Base-by-base conservation (phyloP, 768 basidiomycete genomes). In the Mycena metata region DNA sequence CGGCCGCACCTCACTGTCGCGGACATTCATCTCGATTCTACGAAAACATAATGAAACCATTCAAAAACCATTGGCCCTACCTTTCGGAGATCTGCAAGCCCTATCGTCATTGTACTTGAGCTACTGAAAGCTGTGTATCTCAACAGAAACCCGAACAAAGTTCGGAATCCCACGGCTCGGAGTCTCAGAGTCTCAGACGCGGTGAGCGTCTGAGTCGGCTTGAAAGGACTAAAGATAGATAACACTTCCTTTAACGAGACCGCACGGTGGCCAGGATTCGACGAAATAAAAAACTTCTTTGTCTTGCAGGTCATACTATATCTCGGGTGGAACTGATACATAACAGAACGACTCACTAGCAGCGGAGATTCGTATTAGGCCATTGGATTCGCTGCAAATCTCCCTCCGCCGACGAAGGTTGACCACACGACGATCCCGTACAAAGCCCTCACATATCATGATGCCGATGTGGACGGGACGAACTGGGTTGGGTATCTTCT, bases 401-500 rank as follows among this genome's bases (percentile, higher is more conserved):
- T 71, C 13, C 61, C 69, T 21, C 72, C 77, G 45, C 86, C 88
- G 2, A 78, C 75, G n/a, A 76, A 80, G 54, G 70, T 80, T 6
- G 69, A 82, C 21, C 89, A 89, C 3, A 76, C 88, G 3, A 87
- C 89, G 0, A 76, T 86, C 2, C 70, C 74, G 5, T 90, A 82
- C 67, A 87, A 88, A 23, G 88, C 87, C 2, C 43, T 71, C 7
- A 84, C 87, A 0, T 88, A 77, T n/a, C n/a, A n/a, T n/a, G n/a
- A n/a, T 75, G 83, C 83, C 42, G 88, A 87, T 70, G 64, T 69
- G 2, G 82, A 78, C 39, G 73, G 78, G 45, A 85, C 88, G 10
- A 91, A 90, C 75, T 91, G 90, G 90, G 86, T 91, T 39, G 86
- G 89, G 2, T 83, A 88, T 74, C 77, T 89, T n/a, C 77, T 89